These are phyloP conservation scores for Phytomonas francai DNA, from an alignment of 208 protist species.

Conservation along the genomic window DNA sequence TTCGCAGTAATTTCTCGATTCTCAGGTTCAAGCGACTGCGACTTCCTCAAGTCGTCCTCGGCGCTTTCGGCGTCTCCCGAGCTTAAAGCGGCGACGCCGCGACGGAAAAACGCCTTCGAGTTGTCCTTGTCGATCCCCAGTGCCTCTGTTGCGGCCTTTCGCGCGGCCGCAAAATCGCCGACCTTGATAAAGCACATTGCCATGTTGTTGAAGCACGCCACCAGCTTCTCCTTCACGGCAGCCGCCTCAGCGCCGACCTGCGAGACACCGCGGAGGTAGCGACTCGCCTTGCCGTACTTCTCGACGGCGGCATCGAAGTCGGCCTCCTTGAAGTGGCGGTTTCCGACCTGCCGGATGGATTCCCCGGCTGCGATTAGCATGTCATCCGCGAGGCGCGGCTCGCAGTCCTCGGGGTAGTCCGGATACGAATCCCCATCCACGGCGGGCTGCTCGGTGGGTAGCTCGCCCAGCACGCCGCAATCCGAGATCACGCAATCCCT, in stretches of 20 bases:
- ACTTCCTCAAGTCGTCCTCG: conserved; percentile 49
- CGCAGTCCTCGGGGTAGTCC: conserved; percentile 78
- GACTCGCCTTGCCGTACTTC: conserved; percentile 82
- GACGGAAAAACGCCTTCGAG: conserved; percentile 84
- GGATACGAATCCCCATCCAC: conserved; percentile 66
- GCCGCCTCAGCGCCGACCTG: conserved; percentile 34
- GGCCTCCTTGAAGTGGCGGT: conserved; percentile 60
- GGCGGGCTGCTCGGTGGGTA: conserved; percentile 37
- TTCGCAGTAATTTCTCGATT: conserved; percentile 63
- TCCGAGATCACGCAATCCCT: conserved; percentile 64
- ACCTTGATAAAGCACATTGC: conserved; percentile 75
- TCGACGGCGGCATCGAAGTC: conserved; percentile 52
- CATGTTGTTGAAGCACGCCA: conserved; percentile 86
- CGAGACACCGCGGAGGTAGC: conserved; percentile 44
- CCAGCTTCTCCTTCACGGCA: conserved; percentile 45
- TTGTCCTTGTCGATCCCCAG: conserved; percentile 69
- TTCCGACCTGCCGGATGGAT: conserved; percentile 71
- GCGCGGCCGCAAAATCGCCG: conserved; percentile 38
- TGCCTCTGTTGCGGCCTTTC: conserved; percentile 38
- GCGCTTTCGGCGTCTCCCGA: conserved; percentile 55
- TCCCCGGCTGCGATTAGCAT: conserved; percentile 57
- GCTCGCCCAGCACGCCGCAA: conserved; percentile 55
- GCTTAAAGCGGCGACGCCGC: conserved; percentile 52
- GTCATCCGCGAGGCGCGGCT: conserved; percentile 35
- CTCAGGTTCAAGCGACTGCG: conserved; percentile 52